Evolutionary conservation across 345 rosid species (phyloP).

Genomic region (Stellera chamaejasme): DNA sequence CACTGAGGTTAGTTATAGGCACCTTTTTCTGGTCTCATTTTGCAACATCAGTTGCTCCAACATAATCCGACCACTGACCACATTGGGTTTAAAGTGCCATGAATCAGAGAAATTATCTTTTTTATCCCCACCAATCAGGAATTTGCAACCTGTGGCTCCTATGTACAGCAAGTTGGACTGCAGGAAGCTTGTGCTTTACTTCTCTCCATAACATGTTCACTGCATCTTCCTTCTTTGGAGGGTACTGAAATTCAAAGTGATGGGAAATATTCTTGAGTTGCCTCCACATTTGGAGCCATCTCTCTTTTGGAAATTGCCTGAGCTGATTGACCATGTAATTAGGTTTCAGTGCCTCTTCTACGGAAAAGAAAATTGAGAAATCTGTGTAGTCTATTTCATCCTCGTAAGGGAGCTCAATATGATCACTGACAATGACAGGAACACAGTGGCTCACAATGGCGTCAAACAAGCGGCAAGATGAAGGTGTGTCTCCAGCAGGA

Average conservation of each 20-base stretch:
- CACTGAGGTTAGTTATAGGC: conserved; percentile 5
- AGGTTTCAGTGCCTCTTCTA: conserved; percentile 60
- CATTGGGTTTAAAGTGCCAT: conserved; percentile 31
- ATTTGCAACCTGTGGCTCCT: conserved; percentile 73
- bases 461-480: conserved; percentile 82
- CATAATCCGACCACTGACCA: not conserved
- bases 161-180: conserved; percentile 53
- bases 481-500: conserved; percentile 94
- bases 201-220: conserved; percentile 84
- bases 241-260: conserved; percentile 75
- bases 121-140: conserved; percentile 78
- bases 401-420: conserved; percentile 79
- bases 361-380: conserved; percentile 73
- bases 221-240: conserved; percentile 74
- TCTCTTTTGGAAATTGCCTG: conserved; percentile 55
- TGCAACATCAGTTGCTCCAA: not conserved
- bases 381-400: conserved; percentile 68
- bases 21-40: conserved; percentile 8
- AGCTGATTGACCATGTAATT: conserved; percentile 59
- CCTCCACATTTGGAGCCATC: conserved; percentile 75
- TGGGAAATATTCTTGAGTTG: conserved; percentile 57
- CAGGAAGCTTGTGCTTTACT: conserved; percentile 65
- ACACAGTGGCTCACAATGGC: conserved; percentile 88
- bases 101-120: conserved; percentile 18
- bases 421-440: conserved; percentile 77